Conservation (phyloP, 1,284 basidiomycete genomes). For the Neonothopanus nambi region DNA sequence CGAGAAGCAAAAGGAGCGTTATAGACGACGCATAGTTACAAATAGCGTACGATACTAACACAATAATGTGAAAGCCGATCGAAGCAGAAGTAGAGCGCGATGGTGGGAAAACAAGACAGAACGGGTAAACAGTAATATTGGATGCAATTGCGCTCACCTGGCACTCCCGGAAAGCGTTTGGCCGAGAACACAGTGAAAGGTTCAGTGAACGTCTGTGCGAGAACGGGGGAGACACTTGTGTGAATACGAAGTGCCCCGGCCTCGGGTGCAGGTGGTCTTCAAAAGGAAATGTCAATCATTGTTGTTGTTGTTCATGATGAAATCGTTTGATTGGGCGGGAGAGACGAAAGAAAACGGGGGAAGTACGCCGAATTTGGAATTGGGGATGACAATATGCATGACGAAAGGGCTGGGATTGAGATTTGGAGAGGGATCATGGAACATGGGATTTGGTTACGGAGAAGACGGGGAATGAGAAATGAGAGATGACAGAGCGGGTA, state of each 20-base stretch:
- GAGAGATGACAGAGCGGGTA: background rate
- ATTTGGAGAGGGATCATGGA: background rate
- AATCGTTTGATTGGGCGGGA: too few species aligned
- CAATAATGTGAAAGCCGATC: background rate
- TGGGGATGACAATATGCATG: conserved; percentile 15
- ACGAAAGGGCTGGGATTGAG: too few species aligned
- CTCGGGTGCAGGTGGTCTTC: conserved; percentile 72
- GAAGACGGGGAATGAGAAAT: background rate
- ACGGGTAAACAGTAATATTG: conserved; percentile 7
- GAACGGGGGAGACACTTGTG: conserved; percentile 62
- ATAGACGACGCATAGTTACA: too few species aligned
- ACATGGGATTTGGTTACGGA: too few species aligned
- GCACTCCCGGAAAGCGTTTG: conserved; percentile 91
- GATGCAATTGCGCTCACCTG: conserved; percentile 58
- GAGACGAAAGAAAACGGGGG: too few species aligned
- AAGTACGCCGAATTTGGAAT: conserved; percentile 5
- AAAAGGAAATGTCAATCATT: background rate
- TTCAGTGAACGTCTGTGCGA: conserved; percentile 85
- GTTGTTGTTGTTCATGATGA: conserved; percentile 8
- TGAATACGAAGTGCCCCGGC: conserved; percentile 63
- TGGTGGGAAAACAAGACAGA: conserved; percentile 3
- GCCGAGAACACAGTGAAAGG: conserved; percentile 89
- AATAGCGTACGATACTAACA: background rate
- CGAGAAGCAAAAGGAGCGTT: too few species aligned
- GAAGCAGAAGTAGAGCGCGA: too few species aligned